Evolutionary conservation across 1,284 basidiomycete species (phyloP).

Genomic region (Cutaneotrichosporon sp.): DNA sequence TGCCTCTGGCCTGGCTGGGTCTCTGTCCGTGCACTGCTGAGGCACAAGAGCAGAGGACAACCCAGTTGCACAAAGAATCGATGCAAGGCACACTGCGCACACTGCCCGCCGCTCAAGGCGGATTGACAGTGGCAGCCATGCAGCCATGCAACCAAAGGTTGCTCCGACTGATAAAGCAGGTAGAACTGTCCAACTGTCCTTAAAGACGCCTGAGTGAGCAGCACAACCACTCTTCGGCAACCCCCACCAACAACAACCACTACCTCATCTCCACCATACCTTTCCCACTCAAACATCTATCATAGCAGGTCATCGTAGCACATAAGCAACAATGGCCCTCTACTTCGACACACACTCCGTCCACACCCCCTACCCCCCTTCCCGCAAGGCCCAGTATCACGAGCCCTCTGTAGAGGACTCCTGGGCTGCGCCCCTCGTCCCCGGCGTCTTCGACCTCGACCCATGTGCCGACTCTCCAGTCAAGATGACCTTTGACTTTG

Average conservation of each 20-base stretch:
- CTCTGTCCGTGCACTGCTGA: not conserved
- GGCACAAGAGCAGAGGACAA: not conserved
- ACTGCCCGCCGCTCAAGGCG: too few relatives aligned
- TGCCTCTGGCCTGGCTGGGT: not conserved
- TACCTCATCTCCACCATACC: not conserved
- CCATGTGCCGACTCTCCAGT: conserved; percentile 1
- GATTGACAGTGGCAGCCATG: too few relatives aligned
- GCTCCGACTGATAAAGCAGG: too few relatives aligned
- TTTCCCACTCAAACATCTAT: not conserved
- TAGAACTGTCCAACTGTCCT: too few relatives aligned
- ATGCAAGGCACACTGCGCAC: not conserved
- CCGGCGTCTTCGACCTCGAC: conserved; percentile 21
- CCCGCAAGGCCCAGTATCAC: not conserved
- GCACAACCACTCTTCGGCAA: not conserved
- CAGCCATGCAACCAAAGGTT: too few relatives aligned
- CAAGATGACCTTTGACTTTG: conserved; percentile 11
- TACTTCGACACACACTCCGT: not conserved
- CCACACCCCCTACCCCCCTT: conserved; percentile 7
- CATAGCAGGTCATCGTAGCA: not conserved
- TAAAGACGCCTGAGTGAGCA: too few relatives aligned
- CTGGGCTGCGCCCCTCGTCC: conserved; percentile 14
- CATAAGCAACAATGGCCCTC: conserved; percentile 4
- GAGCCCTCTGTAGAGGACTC: not conserved
- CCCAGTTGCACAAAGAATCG: too few relatives aligned
- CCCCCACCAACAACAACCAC: not conserved